phyloP scores from a whole-genome alignment of 306 rosid genomes.

The Dalbergia oliveri region DNA sequence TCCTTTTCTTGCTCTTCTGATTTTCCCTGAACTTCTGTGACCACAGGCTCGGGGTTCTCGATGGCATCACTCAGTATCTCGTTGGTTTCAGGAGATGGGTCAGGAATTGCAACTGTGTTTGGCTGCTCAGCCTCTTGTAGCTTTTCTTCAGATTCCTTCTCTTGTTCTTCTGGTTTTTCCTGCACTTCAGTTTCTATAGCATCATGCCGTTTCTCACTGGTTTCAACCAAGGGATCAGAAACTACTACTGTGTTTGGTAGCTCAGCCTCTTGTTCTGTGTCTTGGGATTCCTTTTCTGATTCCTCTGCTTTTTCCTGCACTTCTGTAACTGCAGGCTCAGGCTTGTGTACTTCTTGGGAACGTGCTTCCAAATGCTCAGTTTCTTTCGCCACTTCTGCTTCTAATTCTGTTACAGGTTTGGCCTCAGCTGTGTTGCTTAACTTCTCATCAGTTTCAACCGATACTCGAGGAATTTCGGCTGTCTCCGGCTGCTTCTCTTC shows the following conservation, averaged over 20 bases:
- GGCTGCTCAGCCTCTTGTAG: not conserved
- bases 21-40: no score
- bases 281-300: not conserved
- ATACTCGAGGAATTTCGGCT: constrained; percentile 30
- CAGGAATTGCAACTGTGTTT: not conserved
- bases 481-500: constrained; percentile 39
- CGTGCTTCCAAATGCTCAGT: not conserved
- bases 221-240: not conserved
- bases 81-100: constrained; percentile 22
- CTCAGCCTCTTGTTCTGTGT: not conserved
- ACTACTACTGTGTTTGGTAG: not conserved
- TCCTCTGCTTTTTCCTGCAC: no score
- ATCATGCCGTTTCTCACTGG: not conserved
- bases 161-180: no score
- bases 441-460: not conserved
- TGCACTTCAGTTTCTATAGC: no score
- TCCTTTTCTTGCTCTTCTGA: not conserved
- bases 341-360: not conserved
- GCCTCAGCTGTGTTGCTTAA: not conserved
- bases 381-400: not conserved
- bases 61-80: constrained; percentile 33
- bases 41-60: constrained; percentile 3
- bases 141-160: no score
- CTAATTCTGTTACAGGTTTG: not conserved
- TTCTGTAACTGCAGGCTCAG: not conserved